Percentiles rank a stretch among this genome's conserved stretches.
Conservation (phyloP, 306 rosid species). For the Cucumis hystrix region DNA sequence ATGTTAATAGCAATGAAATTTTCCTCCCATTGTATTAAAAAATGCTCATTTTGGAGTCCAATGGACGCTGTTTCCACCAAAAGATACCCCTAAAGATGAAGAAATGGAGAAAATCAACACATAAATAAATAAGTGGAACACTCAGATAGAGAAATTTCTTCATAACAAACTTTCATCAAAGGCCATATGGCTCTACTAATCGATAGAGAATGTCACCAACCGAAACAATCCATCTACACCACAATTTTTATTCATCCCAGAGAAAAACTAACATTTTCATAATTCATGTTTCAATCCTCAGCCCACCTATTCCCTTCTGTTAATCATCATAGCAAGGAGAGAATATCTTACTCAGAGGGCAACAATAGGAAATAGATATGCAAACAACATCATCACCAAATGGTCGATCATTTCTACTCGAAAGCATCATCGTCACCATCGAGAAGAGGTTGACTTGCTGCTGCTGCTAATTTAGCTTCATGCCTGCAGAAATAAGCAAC, state of each 20-base stretch:
- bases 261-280: background rate
- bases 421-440: slow-evolving; percentile 53
- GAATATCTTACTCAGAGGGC: background rate
- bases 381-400: background rate
- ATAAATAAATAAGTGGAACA: too few relatives aligned
- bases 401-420: background rate
- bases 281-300: background rate
- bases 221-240: background rate
- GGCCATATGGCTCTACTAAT: background rate
- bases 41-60: too few relatives aligned
- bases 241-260: background rate
- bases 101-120: background rate
- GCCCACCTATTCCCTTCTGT: background rate
- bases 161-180: background rate
- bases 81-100: background rate
- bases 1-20: too few relatives aligned
- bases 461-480: slow-evolving; percentile 37
- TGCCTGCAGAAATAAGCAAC: slow-evolving; percentile 13
- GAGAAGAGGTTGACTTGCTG: slow-evolving; percentile 55
- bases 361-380: background rate
- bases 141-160: background rate
- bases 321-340: background rate
- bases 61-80: too few relatives aligned
- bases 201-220: background rate
- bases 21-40: too few relatives aligned